These are phyloP conservation scores for Phialophora macrospora DNA, from an alignment of 2,329 filamentous ascomycete species.

Conservation along the genomic window DNA sequence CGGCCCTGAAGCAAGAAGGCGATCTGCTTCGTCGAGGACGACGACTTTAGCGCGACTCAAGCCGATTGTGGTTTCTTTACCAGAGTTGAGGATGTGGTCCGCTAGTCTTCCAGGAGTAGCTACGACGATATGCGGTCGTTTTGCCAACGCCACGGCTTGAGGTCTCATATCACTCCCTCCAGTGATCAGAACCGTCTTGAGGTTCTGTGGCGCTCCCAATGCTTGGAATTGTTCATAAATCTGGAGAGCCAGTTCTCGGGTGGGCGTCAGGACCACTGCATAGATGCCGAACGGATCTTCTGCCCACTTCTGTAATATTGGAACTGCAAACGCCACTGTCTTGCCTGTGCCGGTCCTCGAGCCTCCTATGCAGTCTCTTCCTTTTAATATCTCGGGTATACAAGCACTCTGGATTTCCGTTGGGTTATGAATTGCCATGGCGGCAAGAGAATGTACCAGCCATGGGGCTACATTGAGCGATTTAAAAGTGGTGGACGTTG, in stretches of 20 bases:
- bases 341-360: constrained; percentile 96
- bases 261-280: constrained; percentile 85
- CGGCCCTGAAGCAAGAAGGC: constrained; percentile 73
- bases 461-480: constrained; percentile 78
- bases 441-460: constrained; percentile 78
- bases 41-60: constrained; percentile 80
- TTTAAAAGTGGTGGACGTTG: constrained; percentile 66
- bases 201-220: constrained; percentile 81
- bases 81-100: constrained; percentile 89
- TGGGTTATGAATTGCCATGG: constrained; percentile 81
- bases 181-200: constrained; percentile 88
- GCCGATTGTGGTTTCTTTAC: constrained; percentile 85
- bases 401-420: constrained; percentile 92
- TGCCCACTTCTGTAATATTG: constrained; percentile 91
- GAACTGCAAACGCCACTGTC: constrained; percentile 92
- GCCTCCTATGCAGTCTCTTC: constrained; percentile 91
- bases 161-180: constrained; percentile 90
- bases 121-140: constrained; percentile 87
- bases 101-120: constrained; percentile 91
- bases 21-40: constrained; percentile 94
- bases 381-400: constrained; percentile 89
- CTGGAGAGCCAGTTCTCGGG: constrained; percentile 88
- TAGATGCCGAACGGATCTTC: constrained; percentile 91
- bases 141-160: constrained; percentile 82
- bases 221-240: constrained; percentile 97